Conservation (phyloP, 2,329 filamentous ascomycete species). For the Penicillium sp. region DNA sequence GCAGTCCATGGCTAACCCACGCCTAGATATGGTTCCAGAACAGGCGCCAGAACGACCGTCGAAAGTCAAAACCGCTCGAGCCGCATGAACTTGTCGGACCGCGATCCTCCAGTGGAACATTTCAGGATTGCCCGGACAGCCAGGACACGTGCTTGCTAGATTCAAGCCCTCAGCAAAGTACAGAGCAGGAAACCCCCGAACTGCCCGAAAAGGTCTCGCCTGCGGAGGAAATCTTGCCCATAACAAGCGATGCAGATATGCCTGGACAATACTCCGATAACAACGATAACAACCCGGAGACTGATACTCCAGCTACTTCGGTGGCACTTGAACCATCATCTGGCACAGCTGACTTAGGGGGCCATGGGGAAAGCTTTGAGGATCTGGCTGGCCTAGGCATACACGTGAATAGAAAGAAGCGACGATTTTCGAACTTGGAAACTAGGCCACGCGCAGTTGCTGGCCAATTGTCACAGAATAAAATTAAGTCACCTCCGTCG, state of each 20-base stretch:
- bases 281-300: background rate
- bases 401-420: conserved; percentile 30
- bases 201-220: background rate
- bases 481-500: conserved; percentile 33
- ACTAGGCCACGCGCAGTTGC: background rate
- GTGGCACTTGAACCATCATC: conserved; percentile 6
- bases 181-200: conserved; percentile 16
- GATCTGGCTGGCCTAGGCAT: conserved; percentile 6
- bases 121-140: conserved; percentile 22
- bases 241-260: background rate
- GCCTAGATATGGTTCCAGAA: conserved; percentile 96
- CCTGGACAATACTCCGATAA: background rate
- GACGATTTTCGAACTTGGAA: conserved; percentile 28
- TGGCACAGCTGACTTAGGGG: background rate
- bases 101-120: conserved; percentile 25
- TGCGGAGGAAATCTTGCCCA: background rate
- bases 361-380: background rate
- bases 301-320: background rate
- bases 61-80: conserved; percentile 79
- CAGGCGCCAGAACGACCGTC: conserved; percentile 83
- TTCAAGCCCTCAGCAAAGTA: conserved; percentile 22
- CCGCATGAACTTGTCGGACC: conserved; percentile 64
- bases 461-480: background rate
- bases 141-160: conserved; percentile 29
- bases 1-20: background rate